Base-by-base conservation (phyloP, 495 filamentous ascomycete genomes). In the Talaromyces liani region DNA sequence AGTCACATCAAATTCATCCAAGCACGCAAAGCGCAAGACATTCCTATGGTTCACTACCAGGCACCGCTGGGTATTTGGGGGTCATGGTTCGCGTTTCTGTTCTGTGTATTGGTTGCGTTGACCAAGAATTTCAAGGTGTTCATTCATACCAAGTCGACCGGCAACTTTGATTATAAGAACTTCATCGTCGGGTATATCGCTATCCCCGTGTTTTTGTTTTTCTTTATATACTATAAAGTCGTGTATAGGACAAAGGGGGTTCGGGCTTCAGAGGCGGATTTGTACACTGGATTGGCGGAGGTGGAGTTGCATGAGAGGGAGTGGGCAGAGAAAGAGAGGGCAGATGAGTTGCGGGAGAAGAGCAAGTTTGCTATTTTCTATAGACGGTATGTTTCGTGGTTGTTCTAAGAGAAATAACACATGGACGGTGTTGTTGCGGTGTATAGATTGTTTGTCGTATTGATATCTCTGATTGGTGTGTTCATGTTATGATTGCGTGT, bases 161-260 rank as follows among this genome's bases (percentile, higher is more conserved):
- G 80, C 6, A 76, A 76, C 12, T 81, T 85, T 65, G 77, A 85
- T 58, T 82, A 84, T 62, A 80, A 81, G 66, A 88, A 85, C 61
- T 91, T 93, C 69, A 75, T 94, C 68, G 91, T 89, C 0, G 87
- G 85, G 3, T 93, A 92, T 68, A 80, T 91, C 4, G 88, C 88
- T 24, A 88, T 95, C 63, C 87, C 88, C 4, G 69, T 93, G n/a
- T 93, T 90, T 68, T 64, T 93, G 0, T 72, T 80, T 45, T 77
- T 91, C 71, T 84, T 91, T 68, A 68, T 85, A 34, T 88, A 89
- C 3, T 86, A 91, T 69, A 91, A 91, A 72, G 33, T 85, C 47
- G 62, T 72, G 51, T 79, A 74, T 56, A 82, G 78, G 66, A 81
- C 72, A 47, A 77, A 80, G 60, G 74, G 54, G 5, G 9, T 56